Evolutionary conservation across 1,284 basidiomycete genomes (phyloP).

Genomic region (Vanrija pseudolonga): DNA sequence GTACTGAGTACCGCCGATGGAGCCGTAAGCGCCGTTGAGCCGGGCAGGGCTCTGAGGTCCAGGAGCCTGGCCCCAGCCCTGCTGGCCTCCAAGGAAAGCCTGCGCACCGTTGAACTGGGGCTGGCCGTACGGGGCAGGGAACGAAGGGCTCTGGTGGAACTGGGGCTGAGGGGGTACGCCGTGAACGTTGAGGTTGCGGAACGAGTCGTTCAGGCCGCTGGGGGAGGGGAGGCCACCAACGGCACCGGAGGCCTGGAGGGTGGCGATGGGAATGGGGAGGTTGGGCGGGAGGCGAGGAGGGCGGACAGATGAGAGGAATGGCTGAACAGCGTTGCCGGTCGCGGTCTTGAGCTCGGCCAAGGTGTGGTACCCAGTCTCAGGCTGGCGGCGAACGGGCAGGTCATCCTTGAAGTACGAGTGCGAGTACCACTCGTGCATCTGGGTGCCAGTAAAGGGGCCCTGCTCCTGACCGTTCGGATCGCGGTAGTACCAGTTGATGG

Average conservation of each 20-base stretch:
- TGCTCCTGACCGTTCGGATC: slow-evolving; percentile 86
- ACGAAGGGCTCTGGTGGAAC: slow-evolving; percentile 1
- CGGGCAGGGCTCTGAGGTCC: slow-evolving; percentile 17
- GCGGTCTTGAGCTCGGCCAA: slow-evolving; percentile 45
- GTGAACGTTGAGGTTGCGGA: slow-evolving; percentile 31
- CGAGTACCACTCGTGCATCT: slow-evolving; percentile 96
- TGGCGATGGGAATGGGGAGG: slow-evolving; percentile 37
- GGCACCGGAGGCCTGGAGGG: slow-evolving; percentile 18
- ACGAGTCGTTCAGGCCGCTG: slow-evolving; percentile 24
- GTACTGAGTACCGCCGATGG: slow-evolving; percentile 13
- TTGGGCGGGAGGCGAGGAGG: slow-evolving; percentile 43
- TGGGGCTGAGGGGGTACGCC: slow-evolving; percentile 5
- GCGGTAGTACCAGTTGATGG: slow-evolving; percentile 83
- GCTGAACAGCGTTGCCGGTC: slow-evolving; percentile 44
- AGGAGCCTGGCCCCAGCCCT: slow-evolving; percentile 13
- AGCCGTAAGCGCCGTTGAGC: slow-evolving; percentile 15
- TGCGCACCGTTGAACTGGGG: slow-evolving; percentile 10
- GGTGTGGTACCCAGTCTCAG: slow-evolving; percentile 45
- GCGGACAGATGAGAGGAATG: slow-evolving; percentile 42
- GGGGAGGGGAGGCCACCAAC: slow-evolving; percentile 15
- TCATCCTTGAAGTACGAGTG: slow-evolving; percentile 86
- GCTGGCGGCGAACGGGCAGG: slow-evolving; percentile 72
- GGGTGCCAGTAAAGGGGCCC: slow-evolving; percentile 85
- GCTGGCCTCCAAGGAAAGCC: slow-evolving; percentile 5
- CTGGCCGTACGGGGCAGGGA: slow-evolving; percentile 2